Evolutionary conservation across 148 eudicot genomes (phyloP), one percentile per base, ranked within the genome.

Genomic region (Rhododendron vialii): DNA sequence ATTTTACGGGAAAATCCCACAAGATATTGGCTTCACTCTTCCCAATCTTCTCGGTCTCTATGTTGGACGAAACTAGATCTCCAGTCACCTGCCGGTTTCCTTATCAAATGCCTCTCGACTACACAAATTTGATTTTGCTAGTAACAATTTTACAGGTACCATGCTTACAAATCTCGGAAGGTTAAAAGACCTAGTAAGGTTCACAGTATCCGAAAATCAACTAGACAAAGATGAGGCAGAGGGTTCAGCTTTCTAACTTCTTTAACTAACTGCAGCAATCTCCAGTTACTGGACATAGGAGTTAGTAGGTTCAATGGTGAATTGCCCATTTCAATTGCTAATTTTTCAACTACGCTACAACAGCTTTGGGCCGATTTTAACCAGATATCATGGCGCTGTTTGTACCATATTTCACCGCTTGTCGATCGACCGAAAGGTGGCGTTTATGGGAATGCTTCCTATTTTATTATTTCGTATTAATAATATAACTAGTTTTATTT

Each of bases 111-210:
- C 36, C 36, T 35, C 36, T 35, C 36, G 36, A 35, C 36, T 35
- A 35, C 0, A 35, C 36, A 2, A 35, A 1, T 7, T 87, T 18
- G 4, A 57, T 63, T 11, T 86, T 9, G 20, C 33, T 28, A 0
- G 0, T 3, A 85, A 83, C 51, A 73, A 57, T 0, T 79, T 87
- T 55, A 51, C 85, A 0, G 86, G 91, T 28, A 57, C 41, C 5
- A 51, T 85, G 77, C 86, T 51, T 1, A 8, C 67, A 11, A 50
- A 87, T 6, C 61, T 89, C 13, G 84, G 80, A 17, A 65, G 84
- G 57, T 88, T 87, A 50, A 14, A 43, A 24, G n/a, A 6, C 12
- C 80, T 89, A 45, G 15, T 3, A 12, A 8, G 1, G 10, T n/a
- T 89, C 3, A 1, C 18, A 5, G 2, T 89, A 0, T 0, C 36